A percentile compares a stretch with the other conserved stretches of the same genome.
Conservation (phyloP, 2,329 filamentous ascomycete species). For the Colletotrichum lupini region DNA sequence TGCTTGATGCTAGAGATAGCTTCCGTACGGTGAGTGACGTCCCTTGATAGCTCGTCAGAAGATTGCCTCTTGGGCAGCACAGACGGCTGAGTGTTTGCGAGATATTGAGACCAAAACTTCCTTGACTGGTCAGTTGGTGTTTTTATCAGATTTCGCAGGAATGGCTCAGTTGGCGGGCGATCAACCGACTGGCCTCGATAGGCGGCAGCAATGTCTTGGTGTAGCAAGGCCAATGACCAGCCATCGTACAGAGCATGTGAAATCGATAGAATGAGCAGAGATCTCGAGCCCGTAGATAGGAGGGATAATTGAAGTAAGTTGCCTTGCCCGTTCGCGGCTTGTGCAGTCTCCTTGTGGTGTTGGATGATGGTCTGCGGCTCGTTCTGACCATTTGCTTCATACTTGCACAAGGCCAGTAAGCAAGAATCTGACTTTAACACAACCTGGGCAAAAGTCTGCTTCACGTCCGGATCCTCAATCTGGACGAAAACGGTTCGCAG, state of each 20-base stretch:
- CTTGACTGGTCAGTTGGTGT: constrained; percentile 45
- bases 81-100: constrained; percentile 62
- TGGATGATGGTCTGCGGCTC: constrained; percentile 51
- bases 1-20: constrained; percentile 46
- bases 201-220: constrained; percentile 74
- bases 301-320: constrained; percentile 63
- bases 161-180: constrained; percentile 61
- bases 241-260: constrained; percentile 92
- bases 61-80: constrained; percentile 39
- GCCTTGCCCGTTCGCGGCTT: constrained; percentile 45
- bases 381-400: constrained; percentile 41
- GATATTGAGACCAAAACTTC: constrained; percentile 77
- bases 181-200: constrained; percentile 61
- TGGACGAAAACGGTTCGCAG: constrained; percentile 79
- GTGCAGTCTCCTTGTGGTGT: constrained; percentile 50
- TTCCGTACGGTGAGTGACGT: constrained; percentile 49
- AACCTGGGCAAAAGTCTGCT: constrained; percentile 62
- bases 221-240: constrained; percentile 81
- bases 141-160: constrained; percentile 65
- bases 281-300: constrained; percentile 44
- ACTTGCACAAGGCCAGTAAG: constrained; percentile 37
- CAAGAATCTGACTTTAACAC: constrained; percentile 43
- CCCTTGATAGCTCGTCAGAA: constrained; percentile 46
- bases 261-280: constrained; percentile 74
- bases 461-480: constrained; percentile 69